Base-by-base conservation (phyloP, 2,329 filamentous ascomycete genomes). In the Ceratocystis cubensis region DNA sequence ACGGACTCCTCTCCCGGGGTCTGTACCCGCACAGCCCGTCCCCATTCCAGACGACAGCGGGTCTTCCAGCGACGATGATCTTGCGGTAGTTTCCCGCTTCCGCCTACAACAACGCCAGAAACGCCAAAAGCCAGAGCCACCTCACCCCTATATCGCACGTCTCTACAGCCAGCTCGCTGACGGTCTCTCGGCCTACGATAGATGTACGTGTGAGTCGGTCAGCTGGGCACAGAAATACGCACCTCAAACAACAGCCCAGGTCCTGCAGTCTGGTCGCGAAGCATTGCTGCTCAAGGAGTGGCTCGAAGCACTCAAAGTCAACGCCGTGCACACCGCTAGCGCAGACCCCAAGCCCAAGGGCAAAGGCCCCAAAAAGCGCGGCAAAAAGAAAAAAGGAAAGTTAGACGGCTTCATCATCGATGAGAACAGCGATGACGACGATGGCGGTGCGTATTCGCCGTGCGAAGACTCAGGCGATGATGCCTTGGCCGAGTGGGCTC, bases 171-270 rank as follows among this genome's bases (percentile, higher is more conserved):
- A 80, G 0, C 79, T 96, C 41, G 76, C 79, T 57, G 80, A 78
- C 0, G 80, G 80, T 0, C 78, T 92, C 13, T 92, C 89, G 3
- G 86, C 92, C 0, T 96, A 92, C 72, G 94, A 99, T 73, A 82
- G 78, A 69, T 88, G 86, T 7, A 82, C 81, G 63, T 96, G 88
- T 71, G 93, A 97, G 72, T 79, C 78, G 1, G 76, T 81, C 33
- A 76, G 84, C 7, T 99, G 94, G 94, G 75, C 80, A 1, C 87
- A 93, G 50, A 96, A 97, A 72, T 96, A 97, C 75, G 84, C 88
- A 0, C 94, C 94, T 0, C 76, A 75, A 30, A 78, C 76, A 45
- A 85, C 90, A 1, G 78, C 78, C 3, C 85, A 93, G 67, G 86
- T 97, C 0, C 78, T 99, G 10, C 92, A 96, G 72, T 74, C 78